A percentile compares a stretch with the other conserved stretches of the same genome.
phyloP scores from a whole-genome alignment of 2,329 filamentous ascomycete species.

The Fusarium denticulatum region DNA sequence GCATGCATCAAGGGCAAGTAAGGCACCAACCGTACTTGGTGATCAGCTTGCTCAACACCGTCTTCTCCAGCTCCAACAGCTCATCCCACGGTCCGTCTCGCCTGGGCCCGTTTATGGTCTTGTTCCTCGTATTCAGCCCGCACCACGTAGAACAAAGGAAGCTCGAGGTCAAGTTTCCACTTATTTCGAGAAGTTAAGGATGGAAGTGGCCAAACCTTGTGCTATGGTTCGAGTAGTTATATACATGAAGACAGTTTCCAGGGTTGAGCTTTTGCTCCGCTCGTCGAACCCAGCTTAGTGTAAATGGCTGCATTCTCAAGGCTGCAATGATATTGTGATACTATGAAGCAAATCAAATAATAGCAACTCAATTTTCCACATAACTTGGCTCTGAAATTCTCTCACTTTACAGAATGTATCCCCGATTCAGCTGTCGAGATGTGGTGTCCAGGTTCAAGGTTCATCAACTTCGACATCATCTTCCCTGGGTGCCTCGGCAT shows the following conservation, averaged over 20 bases:
- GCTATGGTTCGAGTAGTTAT: conserved; percentile 5
- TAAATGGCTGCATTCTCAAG: background rate
- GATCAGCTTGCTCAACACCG: conserved; percentile 1
- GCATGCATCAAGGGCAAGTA: conserved; percentile 1
- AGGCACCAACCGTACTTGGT: background rate
- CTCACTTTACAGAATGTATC: background rate
- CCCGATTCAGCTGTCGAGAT: conserved; percentile 5
- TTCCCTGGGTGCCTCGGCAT: conserved; percentile 4
- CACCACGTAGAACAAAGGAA: conserved; percentile 9
- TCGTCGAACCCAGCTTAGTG: conserved; percentile 9
- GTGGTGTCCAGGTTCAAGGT: conserved; percentile 30
- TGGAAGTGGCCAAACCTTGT: conserved; percentile 9
- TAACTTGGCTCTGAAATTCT: background rate
- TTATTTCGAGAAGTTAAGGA: conserved; percentile 39
- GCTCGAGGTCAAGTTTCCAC: conserved; percentile 17
- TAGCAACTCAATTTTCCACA: background rate
- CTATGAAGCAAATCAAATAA: background rate
- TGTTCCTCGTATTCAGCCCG: conserved; percentile 1
- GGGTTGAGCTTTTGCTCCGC: conserved; percentile 10
- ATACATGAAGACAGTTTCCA: conserved; percentile 21
- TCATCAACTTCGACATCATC: conserved; percentile 15
- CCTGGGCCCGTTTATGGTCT: conserved; percentile 17
- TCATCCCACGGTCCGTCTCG: conserved; percentile 17
- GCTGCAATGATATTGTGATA: background rate
- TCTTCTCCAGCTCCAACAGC: conserved; percentile 6